Evolutionary conservation across 495 filamentous ascomycete genomes (phyloP).

Genomic region (Tetracladium marchalianum): DNA sequence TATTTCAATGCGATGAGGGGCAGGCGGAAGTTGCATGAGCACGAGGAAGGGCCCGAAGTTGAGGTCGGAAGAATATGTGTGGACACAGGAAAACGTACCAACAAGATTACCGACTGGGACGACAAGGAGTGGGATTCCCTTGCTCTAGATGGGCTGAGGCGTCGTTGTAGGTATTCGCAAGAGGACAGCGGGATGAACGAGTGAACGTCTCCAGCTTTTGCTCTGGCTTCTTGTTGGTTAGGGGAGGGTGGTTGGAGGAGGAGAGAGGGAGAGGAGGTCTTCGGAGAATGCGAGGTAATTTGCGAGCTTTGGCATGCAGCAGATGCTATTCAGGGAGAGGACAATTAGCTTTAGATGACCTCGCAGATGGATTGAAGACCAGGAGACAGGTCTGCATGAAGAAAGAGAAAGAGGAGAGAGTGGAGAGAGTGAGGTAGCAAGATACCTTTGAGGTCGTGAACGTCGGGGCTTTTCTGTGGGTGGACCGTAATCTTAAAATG

Average conservation of each 20-base stretch:
- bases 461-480: conserved; percentile 1
- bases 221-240: conserved; percentile 7
- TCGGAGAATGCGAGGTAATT: conserved; percentile 16
- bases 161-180: conserved; percentile 12
- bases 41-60: background rate
- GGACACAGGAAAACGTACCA: conserved; percentile 13
- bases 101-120: conserved; percentile 3
- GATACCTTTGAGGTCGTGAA: conserved; percentile 8
- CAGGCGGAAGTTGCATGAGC: background rate
- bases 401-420: no score
- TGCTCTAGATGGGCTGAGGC: conserved; percentile 1
- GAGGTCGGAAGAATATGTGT: conserved; percentile 5
- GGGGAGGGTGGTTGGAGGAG: conserved; percentile 14
- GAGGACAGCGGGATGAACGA: conserved; percentile 19
- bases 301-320: conserved; percentile 19
- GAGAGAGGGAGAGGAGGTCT: conserved; percentile 4
- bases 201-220: conserved; percentile 24
- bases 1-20: background rate
- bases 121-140: conserved; percentile 1
- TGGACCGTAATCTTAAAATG: conserved; percentile 17
- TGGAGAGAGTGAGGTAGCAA: background rate
- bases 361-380: background rate
- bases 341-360: conserved; percentile 6
- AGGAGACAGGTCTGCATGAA: background rate
- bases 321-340: conserved; percentile 14